phyloP scores from a whole-genome alignment of 192 early-diverging fungal genomes.

The Chytriomyces sp. region DNA sequence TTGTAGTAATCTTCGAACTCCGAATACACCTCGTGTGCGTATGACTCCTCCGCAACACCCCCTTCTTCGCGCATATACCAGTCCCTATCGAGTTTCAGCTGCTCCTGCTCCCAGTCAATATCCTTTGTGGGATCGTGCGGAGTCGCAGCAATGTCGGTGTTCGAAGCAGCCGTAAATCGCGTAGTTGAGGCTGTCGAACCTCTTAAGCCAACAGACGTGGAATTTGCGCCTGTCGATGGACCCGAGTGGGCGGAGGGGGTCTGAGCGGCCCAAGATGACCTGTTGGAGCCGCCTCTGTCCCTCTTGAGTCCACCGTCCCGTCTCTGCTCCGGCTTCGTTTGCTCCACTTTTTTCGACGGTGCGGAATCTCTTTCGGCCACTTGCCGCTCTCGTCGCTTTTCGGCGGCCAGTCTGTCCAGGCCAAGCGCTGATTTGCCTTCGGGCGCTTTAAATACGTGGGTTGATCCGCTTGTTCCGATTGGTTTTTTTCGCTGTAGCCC shows the following conservation, averaged over 20 bases:
- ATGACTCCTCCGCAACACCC: constrained; percentile 63
- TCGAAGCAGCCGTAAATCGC: neutral
- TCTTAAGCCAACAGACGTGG: constrained; percentile 48
- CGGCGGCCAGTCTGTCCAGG: constrained; percentile 68
- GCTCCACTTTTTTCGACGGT: too few species aligned
- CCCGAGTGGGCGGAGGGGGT: constrained; percentile 22
- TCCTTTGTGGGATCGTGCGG: constrained; percentile 45
- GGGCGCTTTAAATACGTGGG: constrained; percentile 45
- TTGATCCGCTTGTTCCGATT: neutral
- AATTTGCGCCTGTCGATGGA: constrained; percentile 39
- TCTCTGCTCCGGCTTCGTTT: too few species aligned
- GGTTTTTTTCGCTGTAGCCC: neutral
- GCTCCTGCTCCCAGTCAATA: constrained; percentile 79
- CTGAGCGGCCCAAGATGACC: neutral
- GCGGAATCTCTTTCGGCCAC: too few species aligned
- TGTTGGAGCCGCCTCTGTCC: constrained; percentile 38
- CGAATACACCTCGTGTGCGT: constrained; percentile 77
- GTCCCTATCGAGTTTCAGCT: constrained; percentile 86
- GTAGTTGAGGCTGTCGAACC: constrained; percentile 36
- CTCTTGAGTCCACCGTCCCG: neutral
- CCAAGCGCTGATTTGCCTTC: constrained; percentile 58
- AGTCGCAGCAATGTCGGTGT: neutral
- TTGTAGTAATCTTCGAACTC: constrained; percentile 82
- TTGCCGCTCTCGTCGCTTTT: constrained; percentile 56
- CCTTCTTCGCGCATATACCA: constrained; percentile 93